Conservation (phyloP, 2,329 filamentous ascomycete genomes). For the Fusarium neocosmosporiellum region DNA sequence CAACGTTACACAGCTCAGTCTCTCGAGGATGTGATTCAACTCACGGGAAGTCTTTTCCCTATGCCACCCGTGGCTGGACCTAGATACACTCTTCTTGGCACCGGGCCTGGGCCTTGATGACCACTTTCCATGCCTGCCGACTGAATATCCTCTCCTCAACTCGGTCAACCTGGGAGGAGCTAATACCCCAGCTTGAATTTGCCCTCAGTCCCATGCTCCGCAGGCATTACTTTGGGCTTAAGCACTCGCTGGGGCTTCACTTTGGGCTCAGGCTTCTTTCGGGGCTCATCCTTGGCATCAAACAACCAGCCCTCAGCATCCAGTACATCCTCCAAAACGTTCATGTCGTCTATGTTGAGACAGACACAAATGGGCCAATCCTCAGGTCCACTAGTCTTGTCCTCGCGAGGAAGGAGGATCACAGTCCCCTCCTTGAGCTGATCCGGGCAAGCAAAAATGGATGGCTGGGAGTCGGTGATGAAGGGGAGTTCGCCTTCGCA, state of each 20-base stretch:
- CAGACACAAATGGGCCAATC: slow-evolving; percentile 33
- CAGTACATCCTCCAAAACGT: background rate
- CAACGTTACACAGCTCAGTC: slow-evolving; percentile 1
- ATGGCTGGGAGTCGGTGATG: background rate
- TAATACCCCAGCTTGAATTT: background rate
- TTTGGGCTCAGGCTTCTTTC: background rate
- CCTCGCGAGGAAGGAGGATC: slow-evolving; percentile 31
- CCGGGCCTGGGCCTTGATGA: background rate
- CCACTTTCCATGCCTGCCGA: background rate
- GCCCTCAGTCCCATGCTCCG: background rate
- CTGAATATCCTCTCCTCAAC: background rate
- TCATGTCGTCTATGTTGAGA: slow-evolving; percentile 12
- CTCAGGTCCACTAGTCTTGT: background rate
- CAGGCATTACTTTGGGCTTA: background rate
- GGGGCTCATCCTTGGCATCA: background rate
- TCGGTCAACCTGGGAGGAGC: background rate
- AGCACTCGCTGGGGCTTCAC: background rate
- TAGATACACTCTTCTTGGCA: background rate
- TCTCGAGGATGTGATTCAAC: background rate
- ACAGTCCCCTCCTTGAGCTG: slow-evolving; percentile 31
- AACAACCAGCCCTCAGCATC: slow-evolving; percentile 3
- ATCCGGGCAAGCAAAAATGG: slow-evolving; percentile 27
- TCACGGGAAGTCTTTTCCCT: background rate
- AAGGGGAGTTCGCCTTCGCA: slow-evolving; percentile 11
- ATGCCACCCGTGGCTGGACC: background rate